These are phyloP conservation scores for Peltaster fructicola DNA, from an alignment of 2,329 filamentous ascomycete species.

Conservation along the genomic window DNA sequence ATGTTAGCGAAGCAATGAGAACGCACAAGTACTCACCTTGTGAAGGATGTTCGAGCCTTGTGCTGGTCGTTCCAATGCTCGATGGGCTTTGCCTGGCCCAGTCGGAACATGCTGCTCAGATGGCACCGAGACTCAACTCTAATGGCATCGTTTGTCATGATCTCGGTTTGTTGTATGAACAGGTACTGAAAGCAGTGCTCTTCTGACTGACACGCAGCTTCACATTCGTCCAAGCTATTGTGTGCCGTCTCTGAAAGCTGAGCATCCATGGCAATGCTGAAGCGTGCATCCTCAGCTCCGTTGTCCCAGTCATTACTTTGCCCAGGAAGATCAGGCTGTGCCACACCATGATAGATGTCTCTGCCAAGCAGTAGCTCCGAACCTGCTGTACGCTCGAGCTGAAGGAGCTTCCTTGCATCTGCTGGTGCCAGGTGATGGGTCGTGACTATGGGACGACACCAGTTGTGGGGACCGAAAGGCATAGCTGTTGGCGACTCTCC, in stretches of 20 bases:
- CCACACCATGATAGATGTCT: slow-evolving; percentile 6
- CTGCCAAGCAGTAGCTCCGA: slow-evolving; percentile 4
- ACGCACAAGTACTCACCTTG: too few relatives aligned
- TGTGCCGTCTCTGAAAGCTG: slow-evolving; percentile 3
- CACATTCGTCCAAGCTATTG: slow-evolving; percentile 4
- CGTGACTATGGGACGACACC: slow-evolving; percentile 13
- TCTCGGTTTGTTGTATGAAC: slow-evolving; percentile 3
- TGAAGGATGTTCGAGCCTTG: too few relatives aligned
- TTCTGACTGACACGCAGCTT: slow-evolving; percentile 6
- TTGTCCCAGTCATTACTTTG: slow-evolving; percentile 8
- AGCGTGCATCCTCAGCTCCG: slow-evolving; percentile 4
- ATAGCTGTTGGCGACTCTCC: slow-evolving; percentile 8
- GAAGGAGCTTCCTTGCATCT: slow-evolving; percentile 8
- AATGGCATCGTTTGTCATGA: slow-evolving; percentile 1
- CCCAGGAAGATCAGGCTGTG: slow-evolving; percentile 5
- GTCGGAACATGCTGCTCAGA: slow-evolving; percentile 8
- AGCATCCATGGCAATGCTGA: slow-evolving; percentile 3
- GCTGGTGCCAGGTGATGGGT: slow-evolving; percentile 9
- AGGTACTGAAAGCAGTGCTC: slow-evolving; percentile 9
- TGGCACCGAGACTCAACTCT: slow-evolving; percentile 7
- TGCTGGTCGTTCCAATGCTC: too few relatives aligned
- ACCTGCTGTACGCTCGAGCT: slow-evolving; percentile 5
- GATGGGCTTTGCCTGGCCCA: too few relatives aligned
- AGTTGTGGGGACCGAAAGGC: slow-evolving; percentile 7
- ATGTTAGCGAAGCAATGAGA: too few relatives aligned